Conservation (phyloP, 768 basidiomycete species). For the Nidularia pulvinata region DNA sequence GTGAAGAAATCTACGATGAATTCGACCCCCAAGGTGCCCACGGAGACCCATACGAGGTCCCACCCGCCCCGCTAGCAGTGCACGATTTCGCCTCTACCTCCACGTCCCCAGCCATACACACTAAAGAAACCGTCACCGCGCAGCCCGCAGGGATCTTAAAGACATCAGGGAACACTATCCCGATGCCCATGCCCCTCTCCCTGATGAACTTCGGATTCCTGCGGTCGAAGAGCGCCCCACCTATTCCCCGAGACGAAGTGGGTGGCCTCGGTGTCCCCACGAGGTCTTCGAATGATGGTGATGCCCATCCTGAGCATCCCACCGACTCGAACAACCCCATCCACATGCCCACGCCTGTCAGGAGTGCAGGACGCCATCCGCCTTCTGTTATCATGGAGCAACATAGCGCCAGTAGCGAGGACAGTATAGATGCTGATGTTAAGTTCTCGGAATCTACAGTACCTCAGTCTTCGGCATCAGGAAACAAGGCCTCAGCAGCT, state of each 20-base stretch:
- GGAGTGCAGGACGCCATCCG: slow-evolving; percentile 5
- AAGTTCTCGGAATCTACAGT: background rate
- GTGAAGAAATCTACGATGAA: slow-evolving; percentile 93
- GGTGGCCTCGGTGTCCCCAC: slow-evolving; percentile 4
- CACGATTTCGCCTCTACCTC: background rate
- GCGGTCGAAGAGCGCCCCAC: slow-evolving; percentile 58
- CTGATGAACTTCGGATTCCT: slow-evolving; percentile 50
- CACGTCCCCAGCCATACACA: background rate
- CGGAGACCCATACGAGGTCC: slow-evolving; percentile 41
- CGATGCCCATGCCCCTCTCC: slow-evolving; percentile 30
- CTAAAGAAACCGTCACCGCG: slow-evolving; percentile 4
- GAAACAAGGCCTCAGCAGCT: background rate
- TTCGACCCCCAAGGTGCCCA: slow-evolving; percentile 81
- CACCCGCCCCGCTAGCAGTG: slow-evolving; percentile 7
- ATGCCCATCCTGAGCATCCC: slow-evolving; percentile 1
- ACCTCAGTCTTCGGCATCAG: background rate
- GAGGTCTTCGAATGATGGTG: slow-evolving; percentile 7
- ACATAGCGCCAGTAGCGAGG: slow-evolving; percentile 12
- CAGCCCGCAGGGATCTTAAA: slow-evolving; percentile 15
- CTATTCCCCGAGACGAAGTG: slow-evolving; percentile 39
- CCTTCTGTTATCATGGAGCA: slow-evolving; percentile 23
- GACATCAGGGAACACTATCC: slow-evolving; percentile 4
- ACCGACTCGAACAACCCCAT: background rate
- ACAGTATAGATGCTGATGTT: background rate
- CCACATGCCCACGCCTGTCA: slow-evolving; percentile 5